phyloP scores from a whole-genome alignment of 2,329 filamentous ascomycete species.

The Botrytis cinerea region DNA sequence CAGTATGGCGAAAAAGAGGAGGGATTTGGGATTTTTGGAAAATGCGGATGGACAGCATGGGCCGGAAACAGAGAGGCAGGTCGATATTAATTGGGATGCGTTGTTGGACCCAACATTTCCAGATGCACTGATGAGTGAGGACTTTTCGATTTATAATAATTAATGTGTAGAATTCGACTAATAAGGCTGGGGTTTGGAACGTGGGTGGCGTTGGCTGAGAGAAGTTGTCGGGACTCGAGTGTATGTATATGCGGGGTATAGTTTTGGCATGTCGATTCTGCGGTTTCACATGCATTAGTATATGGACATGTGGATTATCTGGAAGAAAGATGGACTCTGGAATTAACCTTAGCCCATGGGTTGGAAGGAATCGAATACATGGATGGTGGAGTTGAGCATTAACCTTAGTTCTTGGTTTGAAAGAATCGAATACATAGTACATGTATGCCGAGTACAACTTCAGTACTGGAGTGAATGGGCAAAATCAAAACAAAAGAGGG shows the following conservation, averaged over 20 bases:
- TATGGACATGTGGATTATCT: background rate
- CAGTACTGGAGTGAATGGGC: background rate
- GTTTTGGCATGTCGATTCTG: background rate
- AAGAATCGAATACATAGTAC: background rate
- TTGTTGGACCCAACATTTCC: constrained; percentile 30
- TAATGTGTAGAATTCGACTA: background rate
- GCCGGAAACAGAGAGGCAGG: constrained; percentile 17
- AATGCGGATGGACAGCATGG: constrained; percentile 17
- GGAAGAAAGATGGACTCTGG: background rate
- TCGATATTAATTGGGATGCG: constrained; percentile 34
- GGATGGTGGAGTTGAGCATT: too few relatives aligned
- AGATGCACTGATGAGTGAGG: constrained; percentile 20
- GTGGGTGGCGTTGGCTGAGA: background rate
- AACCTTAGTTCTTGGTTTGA: background rate
- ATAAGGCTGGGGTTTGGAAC: background rate
- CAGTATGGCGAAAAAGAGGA: constrained; percentile 29
- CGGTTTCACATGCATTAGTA: background rate
- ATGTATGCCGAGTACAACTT: background rate
- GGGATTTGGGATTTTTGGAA: constrained; percentile 30
- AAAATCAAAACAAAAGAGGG: background rate
- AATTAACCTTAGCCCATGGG: background rate
- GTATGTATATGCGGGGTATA: background rate
- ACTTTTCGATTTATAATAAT: constrained; percentile 17
- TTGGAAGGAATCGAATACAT: too few relatives aligned
- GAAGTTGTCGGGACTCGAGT: background rate